Conservation (phyloP, 2,329 filamentous ascomycete species). For the Colletotrichum sp. region DNA sequence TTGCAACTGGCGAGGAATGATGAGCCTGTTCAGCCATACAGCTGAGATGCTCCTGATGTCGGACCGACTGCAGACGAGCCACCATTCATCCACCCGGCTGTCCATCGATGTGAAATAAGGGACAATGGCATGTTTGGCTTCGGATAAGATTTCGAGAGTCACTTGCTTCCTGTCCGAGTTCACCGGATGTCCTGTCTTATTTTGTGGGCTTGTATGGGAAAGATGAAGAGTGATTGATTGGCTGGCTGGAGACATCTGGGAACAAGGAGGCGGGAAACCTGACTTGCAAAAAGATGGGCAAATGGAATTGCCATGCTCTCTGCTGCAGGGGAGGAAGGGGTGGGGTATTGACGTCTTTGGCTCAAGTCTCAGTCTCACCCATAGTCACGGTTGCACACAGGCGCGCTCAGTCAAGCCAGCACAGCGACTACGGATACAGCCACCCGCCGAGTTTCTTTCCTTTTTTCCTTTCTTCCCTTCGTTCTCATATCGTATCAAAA, state of each 20-base stretch:
- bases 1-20: neutral
- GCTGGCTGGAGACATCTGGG: neutral
- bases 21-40: neutral
- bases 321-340: neutral
- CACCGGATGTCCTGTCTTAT: neutral
- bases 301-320: neutral
- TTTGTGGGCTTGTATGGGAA: neutral
- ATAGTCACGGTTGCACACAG: neutral
- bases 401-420: neutral
- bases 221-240: neutral
- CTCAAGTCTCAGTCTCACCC: neutral
- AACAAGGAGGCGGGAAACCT: neutral
- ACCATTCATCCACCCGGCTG: neutral
- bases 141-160: neutral
- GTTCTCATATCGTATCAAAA: neutral
- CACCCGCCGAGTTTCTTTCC: neutral
- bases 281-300: neutral
- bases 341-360: neutral
- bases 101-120: neutral
- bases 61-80: neutral
- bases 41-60: neutral
- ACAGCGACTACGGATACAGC: neutral
- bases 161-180: neutral
- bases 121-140: neutral
- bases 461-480: neutral